These are phyloP conservation scores for Reutealis trisperma DNA, from an alignment of 345 rosid genomes.

Conservation along the genomic window DNA sequence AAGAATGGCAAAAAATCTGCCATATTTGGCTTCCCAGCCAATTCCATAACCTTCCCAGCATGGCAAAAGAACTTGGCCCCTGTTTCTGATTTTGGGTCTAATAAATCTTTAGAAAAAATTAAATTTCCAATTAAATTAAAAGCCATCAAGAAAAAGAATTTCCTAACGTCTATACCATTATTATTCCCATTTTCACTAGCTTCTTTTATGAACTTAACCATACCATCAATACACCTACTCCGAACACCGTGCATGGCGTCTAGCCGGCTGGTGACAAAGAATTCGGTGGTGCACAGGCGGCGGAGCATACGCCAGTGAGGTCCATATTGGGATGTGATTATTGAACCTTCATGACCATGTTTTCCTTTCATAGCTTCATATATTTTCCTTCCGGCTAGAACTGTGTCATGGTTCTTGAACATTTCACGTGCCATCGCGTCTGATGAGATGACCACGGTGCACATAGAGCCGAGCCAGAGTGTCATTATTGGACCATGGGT, in stretches of 20 bases:
- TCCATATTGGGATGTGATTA: conserved; percentile 79
- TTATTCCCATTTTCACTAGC: conserved; percentile 43
- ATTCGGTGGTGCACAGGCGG: conserved; percentile 62
- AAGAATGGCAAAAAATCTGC: conserved; percentile 72
- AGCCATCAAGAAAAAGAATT: conserved; percentile 65
- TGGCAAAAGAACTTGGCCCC: conserved; percentile 64
- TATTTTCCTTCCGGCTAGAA: conserved; percentile 70
- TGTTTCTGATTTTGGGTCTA: conserved; percentile 55
- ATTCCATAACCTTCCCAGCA: conserved; percentile 75
- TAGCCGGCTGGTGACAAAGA: conserved; percentile 62
- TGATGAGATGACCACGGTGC: conserved; percentile 72
- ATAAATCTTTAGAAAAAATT: conserved; percentile 65
- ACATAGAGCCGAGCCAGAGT: conserved; percentile 71
- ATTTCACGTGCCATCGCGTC: conserved; percentile 62
- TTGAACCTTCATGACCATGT: conserved; percentile 54
- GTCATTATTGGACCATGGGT: conserved; percentile 73
- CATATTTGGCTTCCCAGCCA: conserved; percentile 72
- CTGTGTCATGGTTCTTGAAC: conserved; percentile 74
- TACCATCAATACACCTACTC: conserved; percentile 45
- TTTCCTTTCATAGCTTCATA: conserved; percentile 78
- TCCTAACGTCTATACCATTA: conserved; percentile 51
- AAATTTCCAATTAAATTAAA: conserved; percentile 75
- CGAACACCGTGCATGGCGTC: conserved; percentile 55
- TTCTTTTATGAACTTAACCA: conserved; percentile 51
- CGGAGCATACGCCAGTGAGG: conserved; percentile 73